Conservation (phyloP, 768 basidiomycete genomes). For the Trametes cubensis region DNA sequence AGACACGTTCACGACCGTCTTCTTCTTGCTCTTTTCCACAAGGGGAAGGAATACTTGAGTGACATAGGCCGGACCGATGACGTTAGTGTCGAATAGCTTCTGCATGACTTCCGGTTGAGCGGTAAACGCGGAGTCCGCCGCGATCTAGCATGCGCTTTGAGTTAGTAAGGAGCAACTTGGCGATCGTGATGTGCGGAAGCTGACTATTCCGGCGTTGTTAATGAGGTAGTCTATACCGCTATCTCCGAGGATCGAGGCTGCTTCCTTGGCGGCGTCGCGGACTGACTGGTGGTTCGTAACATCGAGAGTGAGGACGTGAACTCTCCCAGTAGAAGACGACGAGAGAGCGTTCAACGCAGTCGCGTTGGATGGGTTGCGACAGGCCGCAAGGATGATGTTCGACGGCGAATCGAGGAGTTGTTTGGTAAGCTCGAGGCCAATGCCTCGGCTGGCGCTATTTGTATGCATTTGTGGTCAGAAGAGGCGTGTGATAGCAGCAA, state of each 20-base stretch:
- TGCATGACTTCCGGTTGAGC: slow-evolving; percentile 6
- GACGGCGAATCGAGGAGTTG: slow-evolving; percentile 27
- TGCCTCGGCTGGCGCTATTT: slow-evolving; percentile 26
- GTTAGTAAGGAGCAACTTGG: no score
- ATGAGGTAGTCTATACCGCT: slow-evolving; percentile 43
- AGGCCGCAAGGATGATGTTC: slow-evolving; percentile 36
- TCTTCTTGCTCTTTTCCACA: slow-evolving; percentile 6
- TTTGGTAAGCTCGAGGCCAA: slow-evolving; percentile 35
- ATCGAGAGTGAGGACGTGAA: slow-evolving; percentile 40
- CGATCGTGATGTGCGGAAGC: no score
- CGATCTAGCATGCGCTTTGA: background rate
- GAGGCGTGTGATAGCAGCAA: background rate
- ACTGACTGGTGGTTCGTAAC: slow-evolving; percentile 32
- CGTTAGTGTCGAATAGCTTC: slow-evolving; percentile 11
- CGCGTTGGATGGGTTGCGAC: slow-evolving; percentile 32
- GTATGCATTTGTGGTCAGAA: no score
- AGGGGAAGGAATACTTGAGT: slow-evolving; percentile 10
- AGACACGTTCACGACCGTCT: slow-evolving; percentile 21
- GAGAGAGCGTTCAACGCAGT: slow-evolving; percentile 27
- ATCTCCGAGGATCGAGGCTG: slow-evolving; percentile 31
- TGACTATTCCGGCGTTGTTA: slow-evolving; percentile 42
- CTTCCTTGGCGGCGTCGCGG: slow-evolving; percentile 26
- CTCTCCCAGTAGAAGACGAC: slow-evolving; percentile 28
- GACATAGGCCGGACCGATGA: slow-evolving; percentile 8
- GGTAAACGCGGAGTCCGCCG: slow-evolving; percentile 6